Conservation (phyloP, 768 basidiomycete species). For the Pisolithus albus region DNA sequence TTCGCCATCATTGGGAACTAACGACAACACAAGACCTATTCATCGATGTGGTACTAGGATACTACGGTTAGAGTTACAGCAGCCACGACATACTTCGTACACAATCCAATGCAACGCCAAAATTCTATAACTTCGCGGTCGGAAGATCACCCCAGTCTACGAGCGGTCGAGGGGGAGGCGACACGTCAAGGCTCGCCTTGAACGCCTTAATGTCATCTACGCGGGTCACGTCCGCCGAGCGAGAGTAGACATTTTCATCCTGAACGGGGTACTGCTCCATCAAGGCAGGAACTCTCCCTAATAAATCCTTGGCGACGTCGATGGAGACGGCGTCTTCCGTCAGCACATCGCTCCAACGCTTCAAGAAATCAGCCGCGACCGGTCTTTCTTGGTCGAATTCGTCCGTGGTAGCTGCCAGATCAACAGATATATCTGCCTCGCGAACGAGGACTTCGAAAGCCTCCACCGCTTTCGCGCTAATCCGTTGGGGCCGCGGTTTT, state of each 20-base stretch:
- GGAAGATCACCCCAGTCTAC: constrained; percentile 73
- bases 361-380: constrained; percentile 49
- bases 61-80: no score
- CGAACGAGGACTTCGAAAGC: constrained; percentile 54
- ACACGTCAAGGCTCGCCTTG: constrained; percentile 49
- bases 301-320: constrained; percentile 39
- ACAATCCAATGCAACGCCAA: background rate
- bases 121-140: constrained; percentile 43
- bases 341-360: constrained; percentile 50
- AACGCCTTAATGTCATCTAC: constrained; percentile 64
- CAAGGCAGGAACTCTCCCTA: constrained; percentile 51
- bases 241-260: constrained; percentile 42
- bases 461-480: constrained; percentile 57
- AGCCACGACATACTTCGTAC: no score
- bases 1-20: no score
- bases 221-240: constrained; percentile 45
- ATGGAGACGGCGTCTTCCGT: constrained; percentile 34
- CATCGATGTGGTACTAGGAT: no score
- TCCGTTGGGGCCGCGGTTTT: constrained; percentile 49
- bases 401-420: constrained; percentile 45
- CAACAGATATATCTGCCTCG: constrained; percentile 40
- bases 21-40: no score
- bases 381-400: constrained; percentile 52
- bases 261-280: constrained; percentile 50
- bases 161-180: constrained; percentile 58